Evolutionary conservation across 345 rosid species (phyloP), one percentile per base, ranked within the genome.

Genomic region (Arabidopsis arenosa): DNA sequence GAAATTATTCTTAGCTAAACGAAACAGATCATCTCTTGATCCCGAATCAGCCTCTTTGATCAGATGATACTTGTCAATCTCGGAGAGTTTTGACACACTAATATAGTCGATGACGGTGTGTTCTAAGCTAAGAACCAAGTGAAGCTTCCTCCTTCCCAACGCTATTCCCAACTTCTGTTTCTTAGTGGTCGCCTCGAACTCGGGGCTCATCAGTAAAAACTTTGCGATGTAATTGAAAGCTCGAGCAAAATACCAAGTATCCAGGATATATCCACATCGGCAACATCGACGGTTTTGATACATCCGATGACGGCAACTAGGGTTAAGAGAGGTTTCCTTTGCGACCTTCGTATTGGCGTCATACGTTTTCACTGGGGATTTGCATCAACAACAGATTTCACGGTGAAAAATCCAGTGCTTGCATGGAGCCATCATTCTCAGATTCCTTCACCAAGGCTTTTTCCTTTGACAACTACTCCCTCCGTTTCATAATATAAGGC

Each of bases 111-210:
- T 23, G 26, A 23, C 2, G 26, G 26, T 23, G 26, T 23, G 26
- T 23, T 23, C 66, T 59, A 70, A 45, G 58, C 23, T 36, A 59
- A 70, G 59, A 60, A 72, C 75, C 68, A 61, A 60, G 67, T 72
- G 59, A 59, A 72, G 49, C 13, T 60, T 72, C 60, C 32, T 70
- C 32, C 35, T 30, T 23, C 67, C 67, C 48, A 61, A 41, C 43
- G 13, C 41, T 11, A 69, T 69, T 12, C 54, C 43, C 41, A 56
- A 43, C 44, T 56, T 69, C 30, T 69, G 18, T 12, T 7, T 5
- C 55, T 56, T 56, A 53, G 26, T 68, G 21, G 49, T 51, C 5
- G 39, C 62, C 23, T 68, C 51, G 51, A 67, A 39, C 44, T 39
- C 11, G 12, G 43, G 12, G 12, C 12, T 39, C 74, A 69, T 32